Conservation (phyloP, 495 filamentous ascomycete genomes). For the Penicillium lagena region DNA sequence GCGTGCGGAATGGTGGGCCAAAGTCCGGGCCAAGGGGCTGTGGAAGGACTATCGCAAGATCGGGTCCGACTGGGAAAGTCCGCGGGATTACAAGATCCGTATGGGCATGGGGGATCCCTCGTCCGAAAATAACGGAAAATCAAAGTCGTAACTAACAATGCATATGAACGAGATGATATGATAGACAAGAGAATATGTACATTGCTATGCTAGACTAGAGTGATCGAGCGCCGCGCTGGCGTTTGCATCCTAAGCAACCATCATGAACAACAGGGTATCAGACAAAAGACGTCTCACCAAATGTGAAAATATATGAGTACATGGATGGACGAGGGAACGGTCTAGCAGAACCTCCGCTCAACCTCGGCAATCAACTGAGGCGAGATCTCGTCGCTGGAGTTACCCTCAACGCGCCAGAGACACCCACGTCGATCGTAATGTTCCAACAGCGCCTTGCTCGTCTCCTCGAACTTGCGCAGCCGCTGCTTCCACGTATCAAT, state of each 20-base stretch:
- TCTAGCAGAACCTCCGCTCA: constrained; percentile 61
- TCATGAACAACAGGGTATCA: constrained; percentile 8
- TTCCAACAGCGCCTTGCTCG: constrained; percentile 74
- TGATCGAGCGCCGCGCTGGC: too few relatives aligned
- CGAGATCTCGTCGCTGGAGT: constrained; percentile 89
- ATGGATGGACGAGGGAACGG: too few relatives aligned
- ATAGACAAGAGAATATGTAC: neutral
- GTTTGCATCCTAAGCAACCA: too few relatives aligned
- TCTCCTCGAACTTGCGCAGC: constrained; percentile 77
- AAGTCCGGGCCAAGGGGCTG: constrained; percentile 62
- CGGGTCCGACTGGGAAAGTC: constrained; percentile 56
- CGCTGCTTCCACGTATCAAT: constrained; percentile 78
- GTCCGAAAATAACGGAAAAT: constrained; percentile 30
- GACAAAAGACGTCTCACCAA: neutral
- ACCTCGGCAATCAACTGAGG: constrained; percentile 79
- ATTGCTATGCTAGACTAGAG: too few relatives aligned
- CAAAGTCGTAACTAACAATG: neutral
- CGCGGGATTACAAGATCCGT: constrained; percentile 77
- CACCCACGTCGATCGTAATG: constrained; percentile 86
- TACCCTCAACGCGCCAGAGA: constrained; percentile 78
- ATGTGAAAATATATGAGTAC: too few relatives aligned
- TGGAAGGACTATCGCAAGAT: constrained; percentile 55
- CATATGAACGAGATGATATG: constrained; percentile 8
- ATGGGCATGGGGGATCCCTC: constrained; percentile 33
- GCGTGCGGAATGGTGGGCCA: constrained; percentile 65